A percentile compares a stretch with the other conserved stretches of the same genome.
These are phyloP conservation scores for Trametes punicea DNA, from an alignment of 768 basidiomycete species.

Conservation along the genomic window DNA sequence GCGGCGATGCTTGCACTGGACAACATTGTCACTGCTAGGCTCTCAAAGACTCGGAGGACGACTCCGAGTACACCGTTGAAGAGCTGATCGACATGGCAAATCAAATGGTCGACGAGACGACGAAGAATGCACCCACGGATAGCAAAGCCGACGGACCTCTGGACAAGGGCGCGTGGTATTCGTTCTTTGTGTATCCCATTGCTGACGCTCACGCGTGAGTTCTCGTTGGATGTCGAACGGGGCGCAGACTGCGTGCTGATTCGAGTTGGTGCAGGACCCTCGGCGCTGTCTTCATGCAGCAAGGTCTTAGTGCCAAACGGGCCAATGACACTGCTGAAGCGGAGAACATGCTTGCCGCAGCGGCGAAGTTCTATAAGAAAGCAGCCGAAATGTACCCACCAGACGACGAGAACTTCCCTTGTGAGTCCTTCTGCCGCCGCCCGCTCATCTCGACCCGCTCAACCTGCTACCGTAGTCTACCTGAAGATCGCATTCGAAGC, in stretches of 20 bases:
- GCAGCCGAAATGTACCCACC: slow-evolving; percentile 32
- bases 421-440: slow-evolving; percentile 13
- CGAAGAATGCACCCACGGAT: slow-evolving; percentile 10
- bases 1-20: no score
- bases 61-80: slow-evolving; percentile 10
- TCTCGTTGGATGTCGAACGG: no score
- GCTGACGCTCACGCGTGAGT: slow-evolving; percentile 20
- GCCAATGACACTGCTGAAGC: slow-evolving; percentile 7
- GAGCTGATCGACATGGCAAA: slow-evolving; percentile 17
- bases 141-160: slow-evolving; percentile 6
- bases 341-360: slow-evolving; percentile 21
- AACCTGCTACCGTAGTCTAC: slow-evolving; percentile 8
- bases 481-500: slow-evolving; percentile 35
- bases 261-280: slow-evolving; percentile 9
- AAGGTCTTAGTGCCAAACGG: slow-evolving; percentile 15
- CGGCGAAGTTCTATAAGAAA: slow-evolving; percentile 31
- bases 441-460: neutral
- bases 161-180: slow-evolving; percentile 20
- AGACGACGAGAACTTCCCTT: slow-evolving; percentile 38
- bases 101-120: slow-evolving; percentile 19
- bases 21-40: neutral
- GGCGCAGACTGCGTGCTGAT: no score
- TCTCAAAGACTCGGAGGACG: slow-evolving; percentile 1
- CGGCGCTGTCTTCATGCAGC: slow-evolving; percentile 17
- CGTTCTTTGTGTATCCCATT: slow-evolving; percentile 17